Evolutionary conservation across 345 rosid species (phyloP), one percentile per base, ranked within the genome.

Genomic region (Geranium rotundifolium): DNA sequence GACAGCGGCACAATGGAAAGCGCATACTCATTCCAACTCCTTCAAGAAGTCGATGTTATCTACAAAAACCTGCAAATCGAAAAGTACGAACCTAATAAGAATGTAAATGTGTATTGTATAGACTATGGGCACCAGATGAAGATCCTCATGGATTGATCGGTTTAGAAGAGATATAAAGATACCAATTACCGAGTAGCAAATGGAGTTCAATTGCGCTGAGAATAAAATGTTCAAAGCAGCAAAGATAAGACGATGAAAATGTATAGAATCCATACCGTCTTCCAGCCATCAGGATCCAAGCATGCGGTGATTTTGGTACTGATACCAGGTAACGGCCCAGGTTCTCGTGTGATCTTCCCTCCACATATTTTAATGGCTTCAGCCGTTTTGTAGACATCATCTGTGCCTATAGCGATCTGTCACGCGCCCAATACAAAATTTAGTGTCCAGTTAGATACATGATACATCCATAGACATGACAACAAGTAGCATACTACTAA

Each of bases 201-300:
- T 37, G 12, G 12, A 37, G 46, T 37, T 37, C 12, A 37, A 1
- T 37, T 37, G 46, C 46, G 12, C 12, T 37, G 46, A 37, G 3
- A 37, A 6, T 10, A 37, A 5, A 37, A 37, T 37, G 46, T 37
- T 5, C 46, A 37, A 37, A 54, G 27, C 6, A 17, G 50, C 54
- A 71, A 56, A 54, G 60, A 56, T 57, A 63, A 56, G 65, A 46
- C 34, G 54, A 31, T 2, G 27, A 14, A 68, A 62, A 66, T 62
- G 60, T 31, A 60, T 7, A 67, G 56, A 57, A 19, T 29, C 19
- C 75, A 61, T 84, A 93, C 99, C 88, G 99, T 59, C 71, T 93
- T 93, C 99, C 99, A 93, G 66, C 97, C 97, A 61, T 93, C 97
- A 17, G 99, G 95, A 79, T 93, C 97, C 72, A 93, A 76, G 82